Conservation (phyloP, 441 rosid genomes). For the Adansonia madagascariensis region DNA sequence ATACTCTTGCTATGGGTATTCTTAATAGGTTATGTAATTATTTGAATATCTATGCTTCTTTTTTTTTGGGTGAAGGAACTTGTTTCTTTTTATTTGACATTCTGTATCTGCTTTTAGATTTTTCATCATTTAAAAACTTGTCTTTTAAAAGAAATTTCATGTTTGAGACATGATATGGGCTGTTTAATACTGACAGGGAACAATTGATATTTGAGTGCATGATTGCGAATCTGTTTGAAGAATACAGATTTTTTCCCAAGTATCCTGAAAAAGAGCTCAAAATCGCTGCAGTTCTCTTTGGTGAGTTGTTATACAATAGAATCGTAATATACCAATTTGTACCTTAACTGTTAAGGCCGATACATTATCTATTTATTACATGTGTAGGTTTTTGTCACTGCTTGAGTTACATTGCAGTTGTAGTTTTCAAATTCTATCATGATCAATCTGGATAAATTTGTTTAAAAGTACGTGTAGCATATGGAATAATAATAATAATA, state of each 20-base stretch:
- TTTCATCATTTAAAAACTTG: not conserved
- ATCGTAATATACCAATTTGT: slow-evolving; percentile 2
- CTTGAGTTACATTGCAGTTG: slow-evolving; percentile 11
- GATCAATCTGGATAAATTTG: not conserved
- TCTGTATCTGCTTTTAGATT: not conserved
- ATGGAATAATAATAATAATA: not conserved
- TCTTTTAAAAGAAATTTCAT: not conserved
- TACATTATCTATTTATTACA: not conserved
- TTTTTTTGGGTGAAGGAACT: not conserved
- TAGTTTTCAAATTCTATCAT: slow-evolving; percentile 17
- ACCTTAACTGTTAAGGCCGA: not conserved
- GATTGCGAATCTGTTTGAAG: slow-evolving; percentile 96
- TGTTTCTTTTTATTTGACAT: slow-evolving; percentile 1
- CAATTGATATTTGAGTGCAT: slow-evolving; percentile 88
- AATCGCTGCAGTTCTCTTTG: slow-evolving; percentile 93
- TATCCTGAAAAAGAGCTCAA: slow-evolving; percentile 96
- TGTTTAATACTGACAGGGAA: slow-evolving; percentile 67
- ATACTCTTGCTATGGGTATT: not conserved
- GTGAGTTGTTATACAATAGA: slow-evolving; percentile 54
- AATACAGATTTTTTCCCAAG: slow-evolving; percentile 92
- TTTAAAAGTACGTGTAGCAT: not conserved
- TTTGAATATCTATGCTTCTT: not conserved
- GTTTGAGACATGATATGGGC: not conserved
- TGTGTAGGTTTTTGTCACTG: not conserved
- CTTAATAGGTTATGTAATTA: not conserved